phyloP scores from a whole-genome alignment of 306 rosid genomes.

The Amphicarpaea edgeworthii region DNA sequence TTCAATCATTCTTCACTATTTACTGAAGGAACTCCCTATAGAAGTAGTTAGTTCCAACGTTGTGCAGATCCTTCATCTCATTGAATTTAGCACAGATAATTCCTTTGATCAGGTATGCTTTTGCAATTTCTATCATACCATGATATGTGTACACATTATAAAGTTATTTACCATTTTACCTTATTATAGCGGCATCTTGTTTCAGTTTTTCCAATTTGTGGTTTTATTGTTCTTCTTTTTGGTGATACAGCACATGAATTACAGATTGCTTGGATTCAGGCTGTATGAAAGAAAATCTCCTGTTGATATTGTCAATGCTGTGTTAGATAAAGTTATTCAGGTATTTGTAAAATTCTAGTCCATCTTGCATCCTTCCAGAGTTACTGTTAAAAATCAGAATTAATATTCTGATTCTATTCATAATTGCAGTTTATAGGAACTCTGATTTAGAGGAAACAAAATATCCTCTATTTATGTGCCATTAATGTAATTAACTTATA shows the following conservation, averaged over 20 bases:
- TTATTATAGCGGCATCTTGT: slow-evolving; percentile 30
- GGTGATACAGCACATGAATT: slow-evolving; percentile 78
- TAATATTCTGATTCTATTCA: no score
- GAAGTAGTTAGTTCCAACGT: slow-evolving; percentile 67
- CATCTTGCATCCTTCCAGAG: slow-evolving; percentile 29
- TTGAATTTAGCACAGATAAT: slow-evolving; percentile 73
- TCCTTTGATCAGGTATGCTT: slow-evolving; percentile 81
- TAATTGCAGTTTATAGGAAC: no score
- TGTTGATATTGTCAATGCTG: slow-evolving; percentile 55
- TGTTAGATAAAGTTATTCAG: slow-evolving; percentile 74
- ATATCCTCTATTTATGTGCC: no score
- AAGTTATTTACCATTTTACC: slow-evolving; percentile 36
- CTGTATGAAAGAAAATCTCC: slow-evolving; percentile 67
- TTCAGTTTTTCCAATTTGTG: slow-evolving; percentile 37
- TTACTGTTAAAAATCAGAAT: no score
- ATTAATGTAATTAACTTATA: no score
- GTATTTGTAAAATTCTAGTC: slow-evolving; percentile 51
- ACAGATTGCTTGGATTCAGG: slow-evolving; percentile 94
- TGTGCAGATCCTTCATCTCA: slow-evolving; percentile 72
- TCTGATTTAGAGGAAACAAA: no score
- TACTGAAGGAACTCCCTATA: slow-evolving; percentile 84
- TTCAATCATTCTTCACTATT: slow-evolving; percentile 85
- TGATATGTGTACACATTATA: slow-evolving; percentile 4
- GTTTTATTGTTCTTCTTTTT: slow-evolving; percentile 41
- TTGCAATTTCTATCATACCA: slow-evolving; percentile 33